Evolutionary conservation across 2,329 filamentous ascomycete species (phyloP), one percentile per base, ranked within the genome.

Genomic region (Aureobasidium musti): DNA sequence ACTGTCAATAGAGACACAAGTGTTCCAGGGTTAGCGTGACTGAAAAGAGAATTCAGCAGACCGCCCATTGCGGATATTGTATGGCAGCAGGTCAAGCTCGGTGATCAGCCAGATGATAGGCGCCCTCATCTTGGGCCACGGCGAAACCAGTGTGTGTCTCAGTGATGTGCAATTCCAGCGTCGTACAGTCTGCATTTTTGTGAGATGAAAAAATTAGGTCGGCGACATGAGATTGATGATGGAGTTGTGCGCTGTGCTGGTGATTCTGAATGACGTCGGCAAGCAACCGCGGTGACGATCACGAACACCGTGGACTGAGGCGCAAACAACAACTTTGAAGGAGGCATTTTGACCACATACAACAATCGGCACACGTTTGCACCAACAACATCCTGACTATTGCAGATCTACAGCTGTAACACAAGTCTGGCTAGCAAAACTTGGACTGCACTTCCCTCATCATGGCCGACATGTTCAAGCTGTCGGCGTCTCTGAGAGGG

Each of bases 401-500:
- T 21, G 10, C 39, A 17, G 13, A 28, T n/a, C 2, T 5, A 6
- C 26, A n/a, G 17, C 8, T n/a, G 33, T 33, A 10, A 2, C 49
- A 30, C n/a, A n/a, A 33, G 2, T n/a, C 49, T 52, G 49, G 49
- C 33, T 35, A 43, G 0, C 4, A 41, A 14, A 23, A 23, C 13
- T 28, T 23, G 10, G 13, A n/a, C 13, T 19, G 17, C n/a, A 33
- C 7, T 5, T 17, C 30, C 28, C 19, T 23, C 30, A 57, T 43
- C 71, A 93, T 94, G 90, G 82, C 84, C 78, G 89, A 92, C 77
- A 28, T 54, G 37, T 98, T 92, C 84, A 97, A 94, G 85, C 87
- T 99, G 75, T 96, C 95, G 69, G 92, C 94, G 72, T 90, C 91
- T 75, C 85, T 99, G 71, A 82, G 88, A 72, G 94, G 92, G 74